phyloP scores from a whole-genome alignment of 768 basidiomycete species.

The Obba rivulosa region DNA sequence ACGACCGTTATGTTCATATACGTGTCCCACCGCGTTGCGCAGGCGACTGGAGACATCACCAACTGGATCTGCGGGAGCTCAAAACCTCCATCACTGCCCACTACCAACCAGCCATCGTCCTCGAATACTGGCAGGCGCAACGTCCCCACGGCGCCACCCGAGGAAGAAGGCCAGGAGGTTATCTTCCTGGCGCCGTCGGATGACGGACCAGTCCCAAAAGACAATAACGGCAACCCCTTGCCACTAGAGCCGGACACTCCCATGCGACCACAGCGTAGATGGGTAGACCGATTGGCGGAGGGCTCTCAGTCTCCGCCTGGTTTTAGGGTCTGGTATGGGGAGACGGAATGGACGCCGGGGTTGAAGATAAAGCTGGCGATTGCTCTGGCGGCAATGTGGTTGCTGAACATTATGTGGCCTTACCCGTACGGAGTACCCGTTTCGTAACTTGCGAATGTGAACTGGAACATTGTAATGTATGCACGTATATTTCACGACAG shows the following conservation, averaged over 20 bases:
- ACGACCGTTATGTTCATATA: conserved; percentile 78
- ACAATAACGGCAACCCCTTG: conserved; percentile 24
- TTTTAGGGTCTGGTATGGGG: conserved; percentile 27
- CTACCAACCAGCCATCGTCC: conserved; percentile 7
- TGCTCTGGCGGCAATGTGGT: conserved; percentile 51
- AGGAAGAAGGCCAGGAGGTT: conserved; percentile 15
- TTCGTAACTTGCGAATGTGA: neutral
- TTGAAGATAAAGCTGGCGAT: conserved; percentile 37
- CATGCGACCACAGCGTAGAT: conserved; percentile 33
- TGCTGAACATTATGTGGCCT: conserved; percentile 57
- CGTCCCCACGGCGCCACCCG: neutral
- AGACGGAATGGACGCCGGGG: conserved; percentile 32
- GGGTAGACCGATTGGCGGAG: conserved; percentile 48
- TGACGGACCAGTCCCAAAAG: conserved; percentile 12
- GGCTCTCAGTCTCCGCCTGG: conserved; percentile 21
- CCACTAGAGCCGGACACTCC: conserved; percentile 36
- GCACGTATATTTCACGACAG: neutral
- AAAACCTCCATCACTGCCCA: conserved; percentile 19
- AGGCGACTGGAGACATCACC: conserved; percentile 72
- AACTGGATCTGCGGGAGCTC: conserved; percentile 42
- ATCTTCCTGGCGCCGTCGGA: conserved; percentile 20
- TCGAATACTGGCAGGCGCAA: neutral
- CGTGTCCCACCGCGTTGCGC: conserved; percentile 69
- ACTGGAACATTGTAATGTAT: no score
- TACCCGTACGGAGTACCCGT: conserved; percentile 14